Base-by-base conservation (phyloP, 345 rosid species). In the Citrus hindsii region DNA sequence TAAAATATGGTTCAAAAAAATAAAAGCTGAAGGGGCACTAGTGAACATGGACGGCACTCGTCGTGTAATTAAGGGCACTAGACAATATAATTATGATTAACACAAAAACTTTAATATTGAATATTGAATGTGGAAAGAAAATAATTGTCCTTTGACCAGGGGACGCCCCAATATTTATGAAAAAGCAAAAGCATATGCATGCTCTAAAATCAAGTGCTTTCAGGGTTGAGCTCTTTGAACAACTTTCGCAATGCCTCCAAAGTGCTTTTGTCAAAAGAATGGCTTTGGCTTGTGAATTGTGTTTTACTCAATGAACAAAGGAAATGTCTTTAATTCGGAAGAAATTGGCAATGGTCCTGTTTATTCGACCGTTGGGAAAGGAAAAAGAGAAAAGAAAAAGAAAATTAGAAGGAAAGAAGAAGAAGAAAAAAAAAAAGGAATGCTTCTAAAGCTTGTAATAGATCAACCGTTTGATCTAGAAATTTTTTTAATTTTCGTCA, bases 221-320 rank as follows among this genome's bases (percentile, higher is more conserved):
- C 63, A 63, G 53, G 70, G 79, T 32, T 71, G 24, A 16, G 21
- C 67, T 59, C 78, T 77, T 79, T 65, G 79, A 79, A 60, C 64
- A 69, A 25, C 79, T 77, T 82, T 82, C 82, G 71, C 79, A 56
- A 70, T 75, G 82, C 73, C 51, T 12, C 4, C 24, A 76, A 76
- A 74, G 40, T 21, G 74, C 80, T 73, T 81, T 69, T 42, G 28
- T 63, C 63, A 70, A 82, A 77, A 80, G 81, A 74, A n/a, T 1
- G 68, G 30, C 24, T 66, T 37, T 40, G 42, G 67, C 33, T 42
- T 51, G 62, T 24, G 37, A 51, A 69, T 60, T 61, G 51, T 68
- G 75, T 42, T 75, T 70, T 60, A 60, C 27, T 77, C 74, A 30
- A 60, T 71, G 55, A 55, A 33, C 40, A 81, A 76, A 79, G 60